Base-by-base conservation (phyloP, 208 protist genomes). In the Trypanosoma lewisi region DNA sequence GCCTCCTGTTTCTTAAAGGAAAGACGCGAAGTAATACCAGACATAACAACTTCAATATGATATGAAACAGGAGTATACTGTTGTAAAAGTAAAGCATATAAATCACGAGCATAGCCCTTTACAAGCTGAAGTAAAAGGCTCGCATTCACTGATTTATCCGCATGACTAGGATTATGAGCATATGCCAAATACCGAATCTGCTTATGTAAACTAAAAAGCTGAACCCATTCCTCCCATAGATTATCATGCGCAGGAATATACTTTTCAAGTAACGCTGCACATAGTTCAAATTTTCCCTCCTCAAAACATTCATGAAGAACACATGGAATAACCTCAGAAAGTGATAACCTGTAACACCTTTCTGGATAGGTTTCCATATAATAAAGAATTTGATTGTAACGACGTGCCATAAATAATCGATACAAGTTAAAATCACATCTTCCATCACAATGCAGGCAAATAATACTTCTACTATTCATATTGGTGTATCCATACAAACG, bases 361-460 rank as follows among this genome's bases (percentile, higher is more conserved):
- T 66, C 67, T 6, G 67, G 52, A 33, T 61, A 73, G 17, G 31
- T 27, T 36, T 45, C 25, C 37, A 73, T 67, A 34, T 61, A 73
- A 55, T 55, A 6, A 34, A 73, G 17, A 47, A 73, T 55, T 53
- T 73, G 67, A 39, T 47, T 56, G 42, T 44, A 73, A 34, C 67
- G 55, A 55, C 67, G 58, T 36, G 67, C 39, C 41, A 73, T 21
- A 64, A 73, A 65, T 34, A 73, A 39, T 28, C 67, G 12, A 64
- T 73, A 73, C 37, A 73, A 66, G 21, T 73, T 73, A 11, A 63
- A 23, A 58, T 73, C 67, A 51, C 57, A 63, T 31, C 49, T 42
- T 41, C 67, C 67, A 73, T 73, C 67, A 36, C 67, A 73, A 17
- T 64, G 37, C 44, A n/a, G 2, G 27, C 57, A 73, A 55, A 73